These are phyloP conservation scores for Scheffersomyces quercinus DNA, from an alignment of 1,139 yeast species.

Conservation along the genomic window DNA sequence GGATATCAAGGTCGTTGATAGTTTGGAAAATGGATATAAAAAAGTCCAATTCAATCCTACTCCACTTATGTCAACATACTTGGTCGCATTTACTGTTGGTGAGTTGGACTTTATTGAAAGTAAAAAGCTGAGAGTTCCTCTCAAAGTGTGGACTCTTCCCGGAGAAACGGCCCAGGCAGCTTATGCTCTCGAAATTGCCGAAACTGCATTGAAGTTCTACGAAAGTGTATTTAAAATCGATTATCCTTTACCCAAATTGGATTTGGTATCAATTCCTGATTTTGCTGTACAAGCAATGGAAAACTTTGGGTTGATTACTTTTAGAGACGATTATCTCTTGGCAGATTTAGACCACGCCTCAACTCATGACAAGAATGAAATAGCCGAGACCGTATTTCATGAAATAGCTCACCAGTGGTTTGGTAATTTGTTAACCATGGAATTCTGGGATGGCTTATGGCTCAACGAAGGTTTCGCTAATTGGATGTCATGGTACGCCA, in stretches of 20 bases:
- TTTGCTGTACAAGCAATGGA: conserved; percentile 56
- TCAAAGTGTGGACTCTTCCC: conserved; percentile 3
- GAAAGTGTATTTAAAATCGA: not conserved
- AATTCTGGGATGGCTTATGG: not conserved
- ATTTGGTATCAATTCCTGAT: conserved; percentile 1
- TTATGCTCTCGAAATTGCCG: conserved; percentile 1
- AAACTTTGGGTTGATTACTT: conserved; percentile 44
- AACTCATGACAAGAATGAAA: not conserved
- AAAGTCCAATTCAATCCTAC: conserved; percentile 14
- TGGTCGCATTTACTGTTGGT: conserved; percentile 18
- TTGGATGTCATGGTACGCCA: conserved; percentile 1
- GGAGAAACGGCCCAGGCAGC: not conserved
- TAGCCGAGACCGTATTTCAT: conserved; percentile 1
- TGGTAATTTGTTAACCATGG: not conserved
- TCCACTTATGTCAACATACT: conserved; percentile 18
- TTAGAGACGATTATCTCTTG: not conserved
- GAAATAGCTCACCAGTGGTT: conserved; percentile 3
- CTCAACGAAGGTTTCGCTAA: not conserved
- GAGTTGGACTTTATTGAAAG: conserved; percentile 11
- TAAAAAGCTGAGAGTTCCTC: conserved; percentile 5
- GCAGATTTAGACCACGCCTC: not conserved
- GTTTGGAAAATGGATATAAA: conserved; percentile 9
- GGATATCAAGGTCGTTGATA: conserved; percentile 12
- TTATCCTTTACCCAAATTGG: conserved; percentile 1
- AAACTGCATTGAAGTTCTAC: not conserved